Percentiles rank a stretch among this genome's conserved stretches.
Evolutionary conservation across 345 rosid species (phyloP).

Genomic region (Rhizophora apiculata): DNA sequence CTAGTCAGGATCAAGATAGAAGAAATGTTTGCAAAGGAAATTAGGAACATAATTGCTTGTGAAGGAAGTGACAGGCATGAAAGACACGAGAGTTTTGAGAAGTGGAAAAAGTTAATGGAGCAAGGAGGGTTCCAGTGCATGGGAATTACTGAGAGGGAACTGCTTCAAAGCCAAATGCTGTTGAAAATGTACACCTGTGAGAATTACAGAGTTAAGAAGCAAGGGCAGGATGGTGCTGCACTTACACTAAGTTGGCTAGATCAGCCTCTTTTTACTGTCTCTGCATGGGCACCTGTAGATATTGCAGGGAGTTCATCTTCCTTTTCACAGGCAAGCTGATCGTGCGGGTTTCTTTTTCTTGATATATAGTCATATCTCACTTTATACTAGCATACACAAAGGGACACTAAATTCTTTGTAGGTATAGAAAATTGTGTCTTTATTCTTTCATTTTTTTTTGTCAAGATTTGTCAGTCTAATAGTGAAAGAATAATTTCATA

Average conservation of each 20-base stretch:
- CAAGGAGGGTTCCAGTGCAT: slow-evolving; percentile 62
- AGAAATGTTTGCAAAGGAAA: slow-evolving; percentile 79
- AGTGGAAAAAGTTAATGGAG: slow-evolving; percentile 81
- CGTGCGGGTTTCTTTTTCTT: slow-evolving; percentile 29
- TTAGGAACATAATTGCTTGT: slow-evolving; percentile 75
- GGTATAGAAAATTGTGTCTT: slow-evolving; percentile 42
- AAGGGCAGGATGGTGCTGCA: slow-evolving; percentile 45
- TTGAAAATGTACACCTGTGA: slow-evolving; percentile 69
- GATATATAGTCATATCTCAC: slow-evolving; percentile 19
- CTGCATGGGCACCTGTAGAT: slow-evolving; percentile 71
- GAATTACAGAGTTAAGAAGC: slow-evolving; percentile 41
- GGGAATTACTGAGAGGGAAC: slow-evolving; percentile 67
- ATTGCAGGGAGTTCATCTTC: slow-evolving; percentile 63
- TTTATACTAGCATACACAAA: slow-evolving; percentile 34
- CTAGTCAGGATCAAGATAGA: slow-evolving; percentile 66
- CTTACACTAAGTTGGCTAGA: slow-evolving; percentile 74
- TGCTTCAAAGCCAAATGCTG: slow-evolving; percentile 79
- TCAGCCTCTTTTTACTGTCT: slow-evolving; percentile 82
- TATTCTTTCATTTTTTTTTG: slow-evolving; percentile 61
- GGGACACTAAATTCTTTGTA: slow-evolving; percentile 47
- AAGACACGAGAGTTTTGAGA: slow-evolving; percentile 64
- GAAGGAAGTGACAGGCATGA: slow-evolving; percentile 87
- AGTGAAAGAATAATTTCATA: slow-evolving; percentile 23
- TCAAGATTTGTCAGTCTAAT: slow-evolving; percentile 26
- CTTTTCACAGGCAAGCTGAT: slow-evolving; percentile 52